Base-by-base conservation (phyloP, 2,329 filamentous ascomycete species). In the Hymenoscyphus scutula region DNA sequence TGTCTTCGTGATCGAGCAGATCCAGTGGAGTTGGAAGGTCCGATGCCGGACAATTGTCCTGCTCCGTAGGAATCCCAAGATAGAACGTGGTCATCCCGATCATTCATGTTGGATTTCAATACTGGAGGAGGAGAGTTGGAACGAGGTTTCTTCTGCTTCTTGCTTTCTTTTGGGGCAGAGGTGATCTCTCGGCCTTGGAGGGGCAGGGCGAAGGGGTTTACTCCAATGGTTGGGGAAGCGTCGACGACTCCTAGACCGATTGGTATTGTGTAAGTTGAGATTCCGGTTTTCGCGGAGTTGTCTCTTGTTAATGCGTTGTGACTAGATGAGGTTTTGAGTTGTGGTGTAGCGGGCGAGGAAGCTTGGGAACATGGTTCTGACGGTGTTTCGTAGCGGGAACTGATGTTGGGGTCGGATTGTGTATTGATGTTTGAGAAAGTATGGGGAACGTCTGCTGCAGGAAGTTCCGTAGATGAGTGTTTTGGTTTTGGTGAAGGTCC, bases 241-340 rank as follows among this genome's bases (percentile, higher is more conserved):
- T 55, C 57, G 6, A 62, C 57, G 48, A 69, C 45, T n/a, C 68
- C 68, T 2, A 69, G 62, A 5, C 69, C 68, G 55, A 71, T 69
- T 13, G 68, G 68, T 25, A 68, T 67, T 17, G 45, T 64, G 57
- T 67, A 65, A 8, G 62, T 65, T n/a, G 38, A 56, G n/a, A 56
- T n/a, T 23, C 62, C 58, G 6, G 58, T 63, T n/a, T 60, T 63
- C 17, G 48, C 32, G 13, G 45, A 59, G 19, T 38, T 37, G n/a
- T 56, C 56, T 30, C 61, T 23, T 17, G 61, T 48, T 17, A 56
- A 25, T 5, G 48, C 23, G 23, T 41, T 25, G n/a, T 54, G 41
- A 51, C 45, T 51, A 51, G 19, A 29, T 53, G 13, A 48, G 53
- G 27, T 56, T 53, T 27, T 45, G n/a, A 51, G 23, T 51, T 51